These are phyloP conservation scores for Phytophthora syringae DNA, from an alignment of 352 stramenopile genomes.

Conservation along the genomic window DNA sequence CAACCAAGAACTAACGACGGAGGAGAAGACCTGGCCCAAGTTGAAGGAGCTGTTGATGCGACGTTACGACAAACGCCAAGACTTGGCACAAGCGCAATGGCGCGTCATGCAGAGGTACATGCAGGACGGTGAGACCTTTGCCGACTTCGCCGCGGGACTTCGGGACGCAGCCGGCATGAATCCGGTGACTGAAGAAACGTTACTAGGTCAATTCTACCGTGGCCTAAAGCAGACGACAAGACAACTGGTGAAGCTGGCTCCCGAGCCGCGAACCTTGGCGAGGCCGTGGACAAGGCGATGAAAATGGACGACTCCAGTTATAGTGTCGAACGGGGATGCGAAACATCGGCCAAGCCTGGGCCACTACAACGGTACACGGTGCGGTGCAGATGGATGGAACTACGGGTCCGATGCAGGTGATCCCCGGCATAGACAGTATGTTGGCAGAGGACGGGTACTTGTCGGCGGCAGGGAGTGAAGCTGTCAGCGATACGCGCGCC, in stretches of 20 bases:
- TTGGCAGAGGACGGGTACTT: not conserved
- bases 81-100: not conserved
- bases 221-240: not conserved
- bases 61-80: not conserved
- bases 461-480: not conserved
- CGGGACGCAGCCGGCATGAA: not conserved
- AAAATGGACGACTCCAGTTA: not conserved
- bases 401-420: not conserved
- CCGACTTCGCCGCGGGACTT: not conserved
- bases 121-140: not conserved
- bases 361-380: not conserved
- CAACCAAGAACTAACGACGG: not conserved
- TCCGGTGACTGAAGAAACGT: not conserved
- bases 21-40: not conserved
- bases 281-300: not conserved
- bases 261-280: not conserved
- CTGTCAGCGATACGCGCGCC: not conserved
- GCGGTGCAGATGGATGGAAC: not conserved
- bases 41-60: not conserved
- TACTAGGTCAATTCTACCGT: not conserved
- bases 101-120: not conserved
- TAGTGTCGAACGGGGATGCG: not conserved
- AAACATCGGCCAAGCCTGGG: not conserved
- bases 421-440: not conserved
- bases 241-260: not conserved